phyloP scores from a whole-genome alignment of 2,329 filamentous ascomycete genomes.

The Neoarthrinium moseri region DNA sequence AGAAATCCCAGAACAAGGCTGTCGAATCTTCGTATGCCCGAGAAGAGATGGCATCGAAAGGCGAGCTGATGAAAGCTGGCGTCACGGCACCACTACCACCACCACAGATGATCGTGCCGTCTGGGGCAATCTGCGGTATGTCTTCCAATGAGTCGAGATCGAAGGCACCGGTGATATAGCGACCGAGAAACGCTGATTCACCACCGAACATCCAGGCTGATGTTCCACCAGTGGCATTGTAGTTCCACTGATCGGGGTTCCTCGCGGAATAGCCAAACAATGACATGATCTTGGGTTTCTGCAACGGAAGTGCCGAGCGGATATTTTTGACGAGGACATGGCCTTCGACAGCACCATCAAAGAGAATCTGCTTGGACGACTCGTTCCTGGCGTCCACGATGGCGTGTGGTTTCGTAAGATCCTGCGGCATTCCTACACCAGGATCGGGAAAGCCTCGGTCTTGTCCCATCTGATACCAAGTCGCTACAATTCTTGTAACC shows the following conservation, averaged over 20 bases:
- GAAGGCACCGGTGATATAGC: slow-evolving; percentile 25
- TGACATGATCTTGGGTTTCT: slow-evolving; percentile 48
- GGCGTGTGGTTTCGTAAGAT: slow-evolving; percentile 47
- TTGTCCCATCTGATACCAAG: slow-evolving; percentile 57
- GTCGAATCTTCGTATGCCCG: slow-evolving; percentile 55
- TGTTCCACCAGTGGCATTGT: slow-evolving; percentile 34
- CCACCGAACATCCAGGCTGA: slow-evolving; percentile 39
- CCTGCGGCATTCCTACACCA: slow-evolving; percentile 50
- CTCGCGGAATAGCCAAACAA: slow-evolving; percentile 62
- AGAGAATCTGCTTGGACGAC: slow-evolving; percentile 36
- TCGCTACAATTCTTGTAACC: slow-evolving; percentile 51
- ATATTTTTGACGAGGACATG: slow-evolving; percentile 65
- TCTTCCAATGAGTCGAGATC: slow-evolving; percentile 26
- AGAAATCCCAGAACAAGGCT: slow-evolving; percentile 59
- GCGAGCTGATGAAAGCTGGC: slow-evolving; percentile 47
- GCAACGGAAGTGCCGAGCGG: slow-evolving; percentile 53
- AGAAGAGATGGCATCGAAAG: slow-evolving; percentile 53
- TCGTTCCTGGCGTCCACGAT: slow-evolving; percentile 55
- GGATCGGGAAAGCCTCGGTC: slow-evolving; percentile 44
- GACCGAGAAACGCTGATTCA: slow-evolving; percentile 33
- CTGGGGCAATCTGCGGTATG: slow-evolving; percentile 42
- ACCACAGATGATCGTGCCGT: slow-evolving; percentile 44
- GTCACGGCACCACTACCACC: slow-evolving; percentile 28
- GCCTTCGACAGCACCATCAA: slow-evolving; percentile 60
- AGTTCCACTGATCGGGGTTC: slow-evolving; percentile 40